Base-by-base conservation (phyloP, 1,139 yeast species). In the Hemisphaericaspora lyxosophila region DNA sequence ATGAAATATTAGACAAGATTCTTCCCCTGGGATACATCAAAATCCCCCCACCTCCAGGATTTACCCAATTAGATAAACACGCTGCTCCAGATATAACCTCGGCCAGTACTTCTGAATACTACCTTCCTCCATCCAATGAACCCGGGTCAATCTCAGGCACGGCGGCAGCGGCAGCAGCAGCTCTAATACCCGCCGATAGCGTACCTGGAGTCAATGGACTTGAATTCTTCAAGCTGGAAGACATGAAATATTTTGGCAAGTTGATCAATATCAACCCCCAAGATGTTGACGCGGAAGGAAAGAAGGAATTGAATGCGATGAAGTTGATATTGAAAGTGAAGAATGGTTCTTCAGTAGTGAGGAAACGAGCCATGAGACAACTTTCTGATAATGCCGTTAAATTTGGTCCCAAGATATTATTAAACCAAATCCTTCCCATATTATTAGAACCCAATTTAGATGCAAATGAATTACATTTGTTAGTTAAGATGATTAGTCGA, bases 401-500 rank as follows among this genome's bases (percentile, higher is more conserved):
- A 11, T 78, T 82, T 50, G 97, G 97, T 0, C 83, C 96, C 1
- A 74, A 78, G 36, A 57, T 80, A 0, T 57, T 89, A 15, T 83
- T 90, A 51, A 76, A 78, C 41, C 82, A 79, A 44, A 70, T 87
- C 6, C 64, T 90, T 12, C 96, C 96, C 0, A 60, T 90, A 13
- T 62, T 90, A 26, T 66, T 85, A 55, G 96, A 88, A 46, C 81
- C 81, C 17, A 62, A 77, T 7, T 63, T 89, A 28, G 94, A 84
- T 47, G 94, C 86, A 38, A 89, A 82, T 48, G 97, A 90, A 55
- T 71, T 96, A 22, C 96, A 89, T 60, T 59, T 87, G 12, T 64
- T 90, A 41, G 85, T 88, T 9, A 90, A 89, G 55, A 75, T 86
- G 7, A 63, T 86, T 11, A 89, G 85, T 26, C 68, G 96, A 30